A percentile compares a stretch with the other conserved stretches of the same genome.
These are phyloP conservation scores for Narthecium ossifragum DNA, from an alignment of 106 monocot species.

Conservation along the genomic window DNA sequence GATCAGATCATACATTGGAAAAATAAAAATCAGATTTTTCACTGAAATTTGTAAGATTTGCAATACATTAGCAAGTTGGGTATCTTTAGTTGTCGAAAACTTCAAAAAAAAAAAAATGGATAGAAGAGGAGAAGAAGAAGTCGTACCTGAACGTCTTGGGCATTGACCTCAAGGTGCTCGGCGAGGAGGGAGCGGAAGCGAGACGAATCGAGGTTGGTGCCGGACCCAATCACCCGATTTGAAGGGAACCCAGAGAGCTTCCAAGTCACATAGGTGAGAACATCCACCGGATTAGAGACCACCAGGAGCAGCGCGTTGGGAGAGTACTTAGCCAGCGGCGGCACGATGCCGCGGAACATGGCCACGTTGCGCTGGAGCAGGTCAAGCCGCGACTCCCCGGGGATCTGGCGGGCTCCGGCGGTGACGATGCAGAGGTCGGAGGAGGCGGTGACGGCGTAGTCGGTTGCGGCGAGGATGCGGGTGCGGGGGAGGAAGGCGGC, in stretches of 20 bases:
- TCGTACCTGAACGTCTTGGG: slow-evolving; percentile 81
- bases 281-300: slow-evolving; percentile 84
- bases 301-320: slow-evolving; percentile 46
- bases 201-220: slow-evolving; percentile 84
- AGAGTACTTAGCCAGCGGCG: slow-evolving; percentile 48
- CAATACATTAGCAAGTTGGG: no score
- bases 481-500: slow-evolving; percentile 84
- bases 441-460: slow-evolving; percentile 40
- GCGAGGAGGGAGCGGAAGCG: slow-evolving; percentile 75
- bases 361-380: slow-evolving; percentile 55
- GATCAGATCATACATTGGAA: not conserved
- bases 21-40: no score
- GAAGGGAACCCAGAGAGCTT: slow-evolving; percentile 84
- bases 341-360: slow-evolving; percentile 54
- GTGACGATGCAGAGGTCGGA: slow-evolving; percentile 78
- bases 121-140: no score
- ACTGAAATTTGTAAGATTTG: no score
- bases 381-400: slow-evolving; percentile 56
- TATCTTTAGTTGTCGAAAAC: no score
- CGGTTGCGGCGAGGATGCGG: slow-evolving; percentile 37
- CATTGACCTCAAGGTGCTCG: slow-evolving; percentile 73
- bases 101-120: no score
- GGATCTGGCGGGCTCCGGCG: slow-evolving; percentile 76
- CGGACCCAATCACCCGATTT: slow-evolving; percentile 77
- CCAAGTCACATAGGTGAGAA: slow-evolving; percentile 80